These are phyloP conservation scores for Solanum etuberosum DNA, from an alignment of 257 asterid genomes.

Conservation along the genomic window DNA sequence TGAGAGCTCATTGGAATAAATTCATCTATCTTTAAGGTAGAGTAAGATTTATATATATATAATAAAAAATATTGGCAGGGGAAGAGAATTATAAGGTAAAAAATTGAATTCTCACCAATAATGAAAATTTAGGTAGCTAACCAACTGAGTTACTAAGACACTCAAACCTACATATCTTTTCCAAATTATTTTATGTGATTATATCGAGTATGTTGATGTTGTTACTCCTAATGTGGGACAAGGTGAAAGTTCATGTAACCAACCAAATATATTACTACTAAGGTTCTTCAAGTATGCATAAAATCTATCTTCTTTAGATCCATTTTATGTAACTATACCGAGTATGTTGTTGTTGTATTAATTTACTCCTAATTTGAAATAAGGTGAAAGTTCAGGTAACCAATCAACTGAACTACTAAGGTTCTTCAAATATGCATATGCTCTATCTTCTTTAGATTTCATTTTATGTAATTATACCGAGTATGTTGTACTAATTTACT, in stretches of 20 bases:
- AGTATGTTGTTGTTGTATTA: background rate
- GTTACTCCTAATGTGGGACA: background rate
- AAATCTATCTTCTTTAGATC: fast-evolving
- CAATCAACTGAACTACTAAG: too few relatives aligned
- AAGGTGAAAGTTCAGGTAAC: too few relatives aligned
- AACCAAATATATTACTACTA: background rate
- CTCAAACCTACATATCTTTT: too few relatives aligned
- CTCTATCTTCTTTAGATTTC: too few relatives aligned
- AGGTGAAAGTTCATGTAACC: background rate
- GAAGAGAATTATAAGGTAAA: background rate
- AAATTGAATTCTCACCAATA: background rate
- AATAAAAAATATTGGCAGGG: background rate
- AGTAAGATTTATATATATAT: too few relatives aligned
- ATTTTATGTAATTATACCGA: too few relatives aligned
- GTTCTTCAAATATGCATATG: too few relatives aligned
- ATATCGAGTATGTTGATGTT: background rate
- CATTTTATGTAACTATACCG: background rate
- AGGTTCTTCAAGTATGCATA: background rate
- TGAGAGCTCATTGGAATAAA: background rate
- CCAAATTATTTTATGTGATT: too few relatives aligned
- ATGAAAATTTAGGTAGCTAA: background rate
- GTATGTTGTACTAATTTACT: too few relatives aligned
- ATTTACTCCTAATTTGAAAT: too few relatives aligned
- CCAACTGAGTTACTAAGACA: background rate
- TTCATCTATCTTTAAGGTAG: too few relatives aligned